Evolutionary conservation across 495 filamentous ascomycete species (phyloP), one percentile per base, ranked within the genome.

Genomic region (Lasiosphaeris hirsuta): DNA sequence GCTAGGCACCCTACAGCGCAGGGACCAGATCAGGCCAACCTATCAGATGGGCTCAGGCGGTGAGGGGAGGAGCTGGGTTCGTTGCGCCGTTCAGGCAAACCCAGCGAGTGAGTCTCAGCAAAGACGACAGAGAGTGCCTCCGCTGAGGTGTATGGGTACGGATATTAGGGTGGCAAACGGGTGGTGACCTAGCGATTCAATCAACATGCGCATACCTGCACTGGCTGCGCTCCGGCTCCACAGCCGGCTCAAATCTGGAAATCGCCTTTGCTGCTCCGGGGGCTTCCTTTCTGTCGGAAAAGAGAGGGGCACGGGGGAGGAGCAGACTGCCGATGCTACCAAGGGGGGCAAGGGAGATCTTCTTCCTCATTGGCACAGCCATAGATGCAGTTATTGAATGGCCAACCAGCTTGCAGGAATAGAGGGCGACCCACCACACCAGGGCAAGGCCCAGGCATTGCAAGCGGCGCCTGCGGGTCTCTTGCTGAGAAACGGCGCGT

Each of bases 401-500:
- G n/a, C 41, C 18, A 44, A 15, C 39, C 39, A 41, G 39, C 11
- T 11, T 15, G 39, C 39, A 7, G 7, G 39, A 7, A 54, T 54
- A 54, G 33, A 54, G 51, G 43, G 51, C 38, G n/a, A 19, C 8
- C 23, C 46, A 30, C 19, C 14, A 17, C 30, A 30, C 52, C 17
- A 35, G 40, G 40, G 2, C 39, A 44, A 41, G 41, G 23, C 23
- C 23, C 23, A 30, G 23, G 23, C 23, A 5, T 30, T 30, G 23
- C 23, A 30, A 30, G 23, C 23, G n/a, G 23, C n/a, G 52, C 42
- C 41, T 23, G 52, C 40, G 35, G 52, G 35, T 33, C 40, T 51
- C 18, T 34, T 36, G 52, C 41, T 45, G 52, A 36, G 52, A 45
- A 55, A 40, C 38, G n/a, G 38, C 38, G n/a, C 36, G 7, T 7